phyloP scores from a whole-genome alignment of 495 filamentous ascomycete genomes.

The Penicillium malachiteum region DNA sequence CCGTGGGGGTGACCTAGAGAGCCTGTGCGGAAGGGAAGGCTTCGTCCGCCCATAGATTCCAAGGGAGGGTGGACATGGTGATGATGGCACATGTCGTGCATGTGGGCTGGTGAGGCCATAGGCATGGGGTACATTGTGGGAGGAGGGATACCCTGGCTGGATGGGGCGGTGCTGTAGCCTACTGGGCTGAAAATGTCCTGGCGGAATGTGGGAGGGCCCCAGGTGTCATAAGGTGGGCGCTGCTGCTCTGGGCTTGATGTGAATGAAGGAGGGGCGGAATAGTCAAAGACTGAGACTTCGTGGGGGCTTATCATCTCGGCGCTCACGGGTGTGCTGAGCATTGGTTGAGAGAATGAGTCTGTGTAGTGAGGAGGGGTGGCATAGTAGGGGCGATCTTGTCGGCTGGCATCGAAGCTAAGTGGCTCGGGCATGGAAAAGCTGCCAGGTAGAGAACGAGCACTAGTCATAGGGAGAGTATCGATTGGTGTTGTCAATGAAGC shows the following conservation, averaged over 20 bases:
- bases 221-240: slow-evolving; percentile 35
- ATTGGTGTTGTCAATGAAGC: slow-evolving; percentile 31
- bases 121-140: slow-evolving; percentile 29
- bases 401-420: slow-evolving; percentile 33
- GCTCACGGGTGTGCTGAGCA: slow-evolving; percentile 33
- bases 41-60: slow-evolving; percentile 19
- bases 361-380: slow-evolving; percentile 32
- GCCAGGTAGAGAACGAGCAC: slow-evolving; percentile 15
- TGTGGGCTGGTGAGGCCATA: slow-evolving; percentile 26
- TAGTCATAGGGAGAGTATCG: slow-evolving; percentile 20
- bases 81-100: slow-evolving; percentile 33
- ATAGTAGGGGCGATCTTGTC: slow-evolving; percentile 35
- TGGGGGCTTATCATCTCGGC: slow-evolving; percentile 33
- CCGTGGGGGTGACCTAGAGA: slow-evolving; percentile 34
- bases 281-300: slow-evolving; percentile 35
- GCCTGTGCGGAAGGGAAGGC: slow-evolving; percentile 34
- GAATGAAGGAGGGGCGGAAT: slow-evolving; percentile 30
- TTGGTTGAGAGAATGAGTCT: slow-evolving; percentile 34
- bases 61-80: slow-evolving; percentile 30
- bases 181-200: slow-evolving; percentile 40
- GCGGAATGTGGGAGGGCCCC: slow-evolving; percentile 38
- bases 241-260: slow-evolving; percentile 25
- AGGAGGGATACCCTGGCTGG: slow-evolving; percentile 12
- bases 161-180: slow-evolving; percentile 27
- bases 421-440: slow-evolving; percentile 34